Evolutionary conservation across 345 rosid genomes (phyloP).

Genomic region (Bretschneidera sinensis): DNA sequence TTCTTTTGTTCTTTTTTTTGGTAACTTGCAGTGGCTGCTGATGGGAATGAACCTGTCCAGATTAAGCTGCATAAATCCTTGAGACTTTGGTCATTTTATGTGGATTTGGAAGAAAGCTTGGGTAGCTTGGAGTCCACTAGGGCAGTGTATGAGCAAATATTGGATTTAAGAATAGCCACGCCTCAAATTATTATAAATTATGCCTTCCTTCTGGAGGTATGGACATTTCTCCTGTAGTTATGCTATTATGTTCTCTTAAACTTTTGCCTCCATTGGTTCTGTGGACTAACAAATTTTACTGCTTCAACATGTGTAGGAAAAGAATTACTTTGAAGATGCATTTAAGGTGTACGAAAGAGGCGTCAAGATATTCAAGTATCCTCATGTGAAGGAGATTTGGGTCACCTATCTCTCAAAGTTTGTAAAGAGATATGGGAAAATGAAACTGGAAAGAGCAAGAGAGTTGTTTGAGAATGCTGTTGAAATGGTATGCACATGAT

Average conservation of each 20-base stretch:
- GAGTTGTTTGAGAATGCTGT: conserved; percentile 94
- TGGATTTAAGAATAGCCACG: conserved; percentile 92
- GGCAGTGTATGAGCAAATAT: conserved; percentile 84
- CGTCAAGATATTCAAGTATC: conserved; percentile 93
- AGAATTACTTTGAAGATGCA: conserved; percentile 95
- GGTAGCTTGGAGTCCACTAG: conserved; percentile 89
- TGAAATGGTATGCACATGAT: conserved; percentile 51
- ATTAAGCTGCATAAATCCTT: conserved; percentile 84
- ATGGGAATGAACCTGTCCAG: conserved; percentile 93
- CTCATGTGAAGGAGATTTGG: conserved; percentile 97
- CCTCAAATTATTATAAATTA: conserved; percentile 92
- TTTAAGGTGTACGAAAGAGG: conserved; percentile 98
- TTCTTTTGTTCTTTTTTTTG: background rate
- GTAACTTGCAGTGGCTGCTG: conserved; percentile 66
- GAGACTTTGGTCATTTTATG: conserved; percentile 91
- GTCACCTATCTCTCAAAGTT: conserved; percentile 87
- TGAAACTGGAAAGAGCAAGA: conserved; percentile 89
- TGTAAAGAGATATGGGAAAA: conserved; percentile 82
- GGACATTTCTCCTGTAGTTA: conserved; percentile 3
- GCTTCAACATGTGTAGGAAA: conserved; percentile 44
- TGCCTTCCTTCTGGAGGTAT: conserved; percentile 74
- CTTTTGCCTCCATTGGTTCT: background rate
- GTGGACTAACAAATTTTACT: conserved; percentile 6
- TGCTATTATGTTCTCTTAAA: background rate
- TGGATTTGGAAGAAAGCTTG: conserved; percentile 91